Conservation (phyloP, 1,139 yeast species). For the Casaregolazyma suthepensis region DNA sequence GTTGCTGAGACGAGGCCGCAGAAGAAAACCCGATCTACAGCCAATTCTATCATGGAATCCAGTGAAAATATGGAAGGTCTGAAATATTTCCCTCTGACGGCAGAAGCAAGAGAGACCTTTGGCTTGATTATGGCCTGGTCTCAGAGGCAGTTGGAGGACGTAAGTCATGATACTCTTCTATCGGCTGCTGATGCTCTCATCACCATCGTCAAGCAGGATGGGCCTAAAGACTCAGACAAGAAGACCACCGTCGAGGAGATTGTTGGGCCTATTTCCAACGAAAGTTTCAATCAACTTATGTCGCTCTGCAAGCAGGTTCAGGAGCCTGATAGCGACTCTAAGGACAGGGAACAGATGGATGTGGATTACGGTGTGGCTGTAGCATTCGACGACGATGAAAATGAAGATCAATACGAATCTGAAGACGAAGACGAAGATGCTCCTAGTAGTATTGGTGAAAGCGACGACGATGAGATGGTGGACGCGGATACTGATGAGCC, state of each 20-base stretch:
- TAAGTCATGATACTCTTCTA: constrained; percentile 48
- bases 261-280: constrained; percentile 44
- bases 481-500: constrained; percentile 19
- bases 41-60: constrained; percentile 24
- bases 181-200: constrained; percentile 63
- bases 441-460: constrained; percentile 19
- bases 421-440: constrained; percentile 29
- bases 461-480: constrained; percentile 24
- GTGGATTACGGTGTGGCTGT: constrained; percentile 44
- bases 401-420: constrained; percentile 20
- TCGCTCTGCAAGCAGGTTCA: constrained; percentile 50
- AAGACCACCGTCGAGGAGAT: constrained; percentile 41
- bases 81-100: constrained; percentile 48
- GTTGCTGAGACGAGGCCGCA: constrained; percentile 17
- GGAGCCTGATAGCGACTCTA: constrained; percentile 43
- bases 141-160: constrained; percentile 46
- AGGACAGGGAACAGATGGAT: constrained; percentile 25
- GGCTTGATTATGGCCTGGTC: constrained; percentile 48
- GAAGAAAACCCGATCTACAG: constrained; percentile 18
- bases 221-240: constrained; percentile 37
- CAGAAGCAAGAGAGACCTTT: constrained; percentile 40
- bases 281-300: constrained; percentile 48
- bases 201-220: constrained; percentile 50
- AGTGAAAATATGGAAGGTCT: constrained; percentile 32
- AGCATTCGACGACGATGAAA: constrained; percentile 39